Conservation (phyloP, 257 asterid species). For the Ajuga chamaepitys region DNA sequence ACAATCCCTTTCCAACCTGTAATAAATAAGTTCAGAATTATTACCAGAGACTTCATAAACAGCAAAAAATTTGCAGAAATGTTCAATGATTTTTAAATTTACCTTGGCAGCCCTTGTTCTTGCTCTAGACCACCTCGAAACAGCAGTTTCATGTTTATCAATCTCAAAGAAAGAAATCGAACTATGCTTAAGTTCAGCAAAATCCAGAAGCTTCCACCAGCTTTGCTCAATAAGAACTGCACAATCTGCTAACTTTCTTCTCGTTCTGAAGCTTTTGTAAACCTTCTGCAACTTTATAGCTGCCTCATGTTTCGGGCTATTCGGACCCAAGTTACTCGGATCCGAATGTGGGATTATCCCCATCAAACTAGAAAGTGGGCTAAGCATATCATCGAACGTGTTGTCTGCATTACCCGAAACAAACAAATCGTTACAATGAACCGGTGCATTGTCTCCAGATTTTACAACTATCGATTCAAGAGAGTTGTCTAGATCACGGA, state of each 20-base stretch:
- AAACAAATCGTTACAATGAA: slow-evolving; percentile 3
- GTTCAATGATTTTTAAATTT: neutral
- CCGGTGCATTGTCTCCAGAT: neutral
- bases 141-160: slow-evolving; percentile 43
- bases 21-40: neutral
- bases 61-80: neutral
- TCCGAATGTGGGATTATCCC: slow-evolving; percentile 12
- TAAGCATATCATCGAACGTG: slow-evolving; percentile 9
- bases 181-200: slow-evolving; percentile 46
- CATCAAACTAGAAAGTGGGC: slow-evolving; percentile 4
- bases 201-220: slow-evolving; percentile 58
- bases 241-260: slow-evolving; percentile 60
- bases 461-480: slow-evolving; percentile 18
- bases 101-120: slow-evolving; percentile 61
- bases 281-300: slow-evolving; percentile 56
- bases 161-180: slow-evolving; percentile 44
- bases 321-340: slow-evolving; percentile 6
- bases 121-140: slow-evolving; percentile 64
- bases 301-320: slow-evolving; percentile 42
- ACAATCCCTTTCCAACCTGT: slow-evolving; percentile 56
- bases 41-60: neutral
- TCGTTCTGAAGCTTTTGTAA: slow-evolving; percentile 48
- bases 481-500: slow-evolving; percentile 15
- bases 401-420: neutral
- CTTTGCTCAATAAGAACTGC: slow-evolving; percentile 62